phyloP scores from a whole-genome alignment of 73 alveolate species.

The Tetrahymena elliotti region DNA sequence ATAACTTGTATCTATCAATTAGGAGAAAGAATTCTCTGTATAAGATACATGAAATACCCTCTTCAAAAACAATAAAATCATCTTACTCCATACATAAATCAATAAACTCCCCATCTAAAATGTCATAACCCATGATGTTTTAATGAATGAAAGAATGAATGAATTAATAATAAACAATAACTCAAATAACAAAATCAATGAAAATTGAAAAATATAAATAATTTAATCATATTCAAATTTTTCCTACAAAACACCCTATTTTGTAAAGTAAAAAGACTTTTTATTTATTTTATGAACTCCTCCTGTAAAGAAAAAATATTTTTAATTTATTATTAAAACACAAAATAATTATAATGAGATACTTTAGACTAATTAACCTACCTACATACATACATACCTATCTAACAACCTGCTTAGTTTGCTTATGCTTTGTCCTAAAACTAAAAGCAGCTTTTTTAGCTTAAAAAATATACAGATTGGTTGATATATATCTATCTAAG shows the following conservation, averaged over 20 bases:
- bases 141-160: not conserved
- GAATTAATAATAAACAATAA: not conserved
- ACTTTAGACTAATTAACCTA: not conserved
- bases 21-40: not conserved
- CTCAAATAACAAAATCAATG: not conserved
- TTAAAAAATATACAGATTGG: no score
- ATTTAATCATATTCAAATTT: not conserved
- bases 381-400: no score
- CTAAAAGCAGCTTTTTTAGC: no score
- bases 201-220: not conserved
- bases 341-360: not conserved
- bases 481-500: no score
- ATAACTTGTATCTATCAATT: not conserved
- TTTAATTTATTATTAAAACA: no score
- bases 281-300: not conserved
- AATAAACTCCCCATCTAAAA: not conserved
- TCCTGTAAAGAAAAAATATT: no score
- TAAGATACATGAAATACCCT: not conserved
- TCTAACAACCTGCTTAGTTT: no score
- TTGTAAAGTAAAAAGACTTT: not conserved
- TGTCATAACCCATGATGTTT: not conserved
- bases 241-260: not conserved
- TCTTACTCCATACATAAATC: not conserved
- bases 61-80: not conserved
- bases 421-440: no score